Evolutionary conservation across 2,329 filamentous ascomycete species (phyloP).

Genomic region (Alternaria brassicicola): DNA sequence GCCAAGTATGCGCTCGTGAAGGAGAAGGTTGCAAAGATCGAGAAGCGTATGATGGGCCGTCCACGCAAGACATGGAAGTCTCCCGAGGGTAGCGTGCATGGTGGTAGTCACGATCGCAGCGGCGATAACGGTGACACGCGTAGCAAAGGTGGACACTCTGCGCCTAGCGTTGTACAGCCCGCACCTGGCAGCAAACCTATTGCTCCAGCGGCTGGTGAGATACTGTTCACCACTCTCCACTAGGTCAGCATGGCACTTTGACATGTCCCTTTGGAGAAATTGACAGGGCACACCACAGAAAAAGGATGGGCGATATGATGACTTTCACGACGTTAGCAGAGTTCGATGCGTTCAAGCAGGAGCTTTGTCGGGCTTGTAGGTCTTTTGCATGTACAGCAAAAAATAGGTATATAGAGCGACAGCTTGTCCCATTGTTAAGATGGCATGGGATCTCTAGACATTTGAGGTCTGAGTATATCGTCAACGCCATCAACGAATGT

Average conservation of each 20-base stretch:
- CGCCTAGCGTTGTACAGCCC: background rate
- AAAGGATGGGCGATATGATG: background rate
- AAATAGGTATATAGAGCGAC: background rate
- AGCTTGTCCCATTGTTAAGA: background rate
- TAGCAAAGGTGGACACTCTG: background rate
- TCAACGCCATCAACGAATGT: background rate
- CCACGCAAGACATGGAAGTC: background rate
- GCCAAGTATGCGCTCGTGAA: constrained; percentile 12
- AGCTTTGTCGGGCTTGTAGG: background rate
- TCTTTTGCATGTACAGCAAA: background rate
- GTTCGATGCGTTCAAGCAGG: background rate
- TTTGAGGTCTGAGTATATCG: background rate
- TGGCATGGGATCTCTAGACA: background rate
- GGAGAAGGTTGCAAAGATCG: constrained; percentile 15
- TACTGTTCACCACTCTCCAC: background rate
- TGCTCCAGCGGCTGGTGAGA: background rate
- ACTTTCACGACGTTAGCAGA: background rate
- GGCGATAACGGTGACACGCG: background rate
- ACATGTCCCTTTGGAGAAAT: background rate
- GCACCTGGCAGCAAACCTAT: background rate
- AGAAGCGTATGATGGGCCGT: background rate
- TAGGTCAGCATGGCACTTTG: background rate
- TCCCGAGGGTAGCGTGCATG: background rate
- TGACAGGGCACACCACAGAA: background rate
- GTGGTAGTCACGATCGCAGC: background rate